Evolutionary conservation across 2,329 filamentous ascomycete genomes (phyloP).

Genomic region (Fusarium sp.): DNA sequence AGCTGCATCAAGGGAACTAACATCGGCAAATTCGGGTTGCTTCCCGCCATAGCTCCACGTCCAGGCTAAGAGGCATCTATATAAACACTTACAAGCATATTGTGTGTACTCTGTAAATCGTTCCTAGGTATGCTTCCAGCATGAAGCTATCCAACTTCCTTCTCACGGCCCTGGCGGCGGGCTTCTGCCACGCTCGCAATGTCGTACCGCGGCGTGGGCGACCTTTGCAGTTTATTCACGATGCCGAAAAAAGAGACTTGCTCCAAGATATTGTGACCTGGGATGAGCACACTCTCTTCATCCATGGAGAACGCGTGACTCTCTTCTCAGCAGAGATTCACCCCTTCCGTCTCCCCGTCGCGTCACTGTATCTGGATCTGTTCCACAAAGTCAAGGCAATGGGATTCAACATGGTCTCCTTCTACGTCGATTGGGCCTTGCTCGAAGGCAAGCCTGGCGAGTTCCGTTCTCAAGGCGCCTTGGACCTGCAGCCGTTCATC

Average conservation of each 20-base stretch:
- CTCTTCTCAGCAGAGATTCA: slow-evolving; percentile 80
- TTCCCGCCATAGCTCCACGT: slow-evolving; percentile 8
- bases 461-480: slow-evolving; percentile 75
- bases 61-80: neutral
- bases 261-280: slow-evolving; percentile 65
- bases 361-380: slow-evolving; percentile 69
- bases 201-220: slow-evolving; percentile 27
- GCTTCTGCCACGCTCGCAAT: slow-evolving; percentile 22
- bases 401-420: slow-evolving; percentile 81
- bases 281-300: slow-evolving; percentile 75
- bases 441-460: slow-evolving; percentile 76
- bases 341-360: slow-evolving; percentile 64
- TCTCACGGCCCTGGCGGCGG: slow-evolving; percentile 2
- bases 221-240: slow-evolving; percentile 36
- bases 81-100: neutral
- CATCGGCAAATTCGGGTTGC: slow-evolving; percentile 19
- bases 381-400: slow-evolving; percentile 85
- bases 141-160: slow-evolving; percentile 33
- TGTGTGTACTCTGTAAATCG: too few species aligned
- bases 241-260: slow-evolving; percentile 37
- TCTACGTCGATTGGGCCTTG: slow-evolving; percentile 82
- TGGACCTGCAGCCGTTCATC: slow-evolving; percentile 78
- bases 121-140: fast-evolving
- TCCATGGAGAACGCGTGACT: slow-evolving; percentile 74
- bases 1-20: neutral